A percentile compares a stretch with the other conserved stretches of the same genome.
Conservation (phyloP, 441 rosid species). For the California macrophylla region DNA sequence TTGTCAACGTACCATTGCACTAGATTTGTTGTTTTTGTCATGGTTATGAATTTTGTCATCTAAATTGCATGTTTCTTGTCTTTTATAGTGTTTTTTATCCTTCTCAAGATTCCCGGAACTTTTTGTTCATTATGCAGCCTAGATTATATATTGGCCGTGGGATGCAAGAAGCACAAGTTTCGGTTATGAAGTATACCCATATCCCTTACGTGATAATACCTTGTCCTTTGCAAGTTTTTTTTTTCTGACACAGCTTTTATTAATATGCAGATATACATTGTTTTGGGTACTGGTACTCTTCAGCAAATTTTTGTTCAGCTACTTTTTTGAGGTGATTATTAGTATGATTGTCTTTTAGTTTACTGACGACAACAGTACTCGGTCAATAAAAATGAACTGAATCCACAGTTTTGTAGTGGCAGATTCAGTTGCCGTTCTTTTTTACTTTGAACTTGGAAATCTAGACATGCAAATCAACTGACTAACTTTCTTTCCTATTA, state of each 20-base stretch:
- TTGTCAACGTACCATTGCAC: background rate
- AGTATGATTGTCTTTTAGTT: conserved; percentile 10
- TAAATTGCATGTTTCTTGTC: background rate
- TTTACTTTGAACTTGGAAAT: background rate
- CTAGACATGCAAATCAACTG: background rate
- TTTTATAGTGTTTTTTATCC: background rate
- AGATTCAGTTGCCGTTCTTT: background rate
- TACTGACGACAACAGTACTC: background rate
- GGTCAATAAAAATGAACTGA: background rate
- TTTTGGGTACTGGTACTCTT: conserved; percentile 81
- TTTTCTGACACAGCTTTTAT: conserved; percentile 13
- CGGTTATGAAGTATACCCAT: conserved; percentile 64
- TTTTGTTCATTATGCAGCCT: conserved; percentile 47
- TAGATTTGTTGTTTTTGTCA: background rate
- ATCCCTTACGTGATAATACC: conserved; percentile 16
- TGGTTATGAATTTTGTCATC: background rate
- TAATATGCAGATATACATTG: conserved; percentile 54
- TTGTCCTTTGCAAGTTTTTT: background rate
- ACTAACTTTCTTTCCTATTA: conserved; percentile 11
- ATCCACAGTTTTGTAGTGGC: background rate
- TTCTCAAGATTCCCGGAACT: conserved; percentile 5
- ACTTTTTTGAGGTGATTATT: conserved; percentile 68
- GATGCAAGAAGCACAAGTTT: conserved; percentile 92
- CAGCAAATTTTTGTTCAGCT: conserved; percentile 74
- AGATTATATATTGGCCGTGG: conserved; percentile 84